A percentile compares a stretch with the other conserved stretches of the same genome.
Conservation (phyloP, 129 eudicot genomes). For the Arctium minus region DNA sequence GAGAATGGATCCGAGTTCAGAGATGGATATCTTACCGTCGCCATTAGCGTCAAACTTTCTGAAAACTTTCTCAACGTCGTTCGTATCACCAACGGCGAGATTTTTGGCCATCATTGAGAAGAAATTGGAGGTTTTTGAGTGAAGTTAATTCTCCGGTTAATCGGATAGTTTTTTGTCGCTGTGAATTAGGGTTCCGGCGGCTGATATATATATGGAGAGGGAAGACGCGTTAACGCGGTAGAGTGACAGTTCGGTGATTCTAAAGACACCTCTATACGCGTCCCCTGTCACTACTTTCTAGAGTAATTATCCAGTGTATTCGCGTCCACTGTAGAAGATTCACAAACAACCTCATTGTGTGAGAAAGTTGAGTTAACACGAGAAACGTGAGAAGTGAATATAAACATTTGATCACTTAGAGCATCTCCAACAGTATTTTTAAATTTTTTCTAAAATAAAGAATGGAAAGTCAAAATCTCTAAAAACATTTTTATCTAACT, state of each 20-base stretch:
- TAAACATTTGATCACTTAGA: too few species aligned
- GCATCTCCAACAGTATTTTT: too few species aligned
- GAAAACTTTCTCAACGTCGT: constrained; percentile 52
- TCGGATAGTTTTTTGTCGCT: background rate
- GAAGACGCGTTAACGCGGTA: constrained; percentile 34
- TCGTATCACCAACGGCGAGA: background rate
- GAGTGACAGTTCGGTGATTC: constrained; percentile 39
- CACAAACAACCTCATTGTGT: background rate
- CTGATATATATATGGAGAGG: background rate
- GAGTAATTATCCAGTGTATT: background rate
- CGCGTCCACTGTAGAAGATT: constrained; percentile 9
- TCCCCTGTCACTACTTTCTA: background rate
- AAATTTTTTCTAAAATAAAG: too few species aligned
- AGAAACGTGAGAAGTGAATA: too few species aligned
- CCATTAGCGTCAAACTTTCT: constrained; percentile 68
- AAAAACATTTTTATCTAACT: too few species aligned
- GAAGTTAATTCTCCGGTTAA: background rate
- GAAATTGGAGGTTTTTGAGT: background rate
- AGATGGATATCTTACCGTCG: constrained; percentile 66
- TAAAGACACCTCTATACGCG: constrained; percentile 14
- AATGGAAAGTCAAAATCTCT: too few species aligned
- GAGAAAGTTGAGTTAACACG: too few species aligned
- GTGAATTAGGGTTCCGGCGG: constrained; percentile 3
- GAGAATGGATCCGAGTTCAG: constrained; percentile 64
- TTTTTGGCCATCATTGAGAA: constrained; percentile 17